Evolutionary conservation across 768 basidiomycete genomes (phyloP).

Genomic region (Mycena maculata): DNA sequence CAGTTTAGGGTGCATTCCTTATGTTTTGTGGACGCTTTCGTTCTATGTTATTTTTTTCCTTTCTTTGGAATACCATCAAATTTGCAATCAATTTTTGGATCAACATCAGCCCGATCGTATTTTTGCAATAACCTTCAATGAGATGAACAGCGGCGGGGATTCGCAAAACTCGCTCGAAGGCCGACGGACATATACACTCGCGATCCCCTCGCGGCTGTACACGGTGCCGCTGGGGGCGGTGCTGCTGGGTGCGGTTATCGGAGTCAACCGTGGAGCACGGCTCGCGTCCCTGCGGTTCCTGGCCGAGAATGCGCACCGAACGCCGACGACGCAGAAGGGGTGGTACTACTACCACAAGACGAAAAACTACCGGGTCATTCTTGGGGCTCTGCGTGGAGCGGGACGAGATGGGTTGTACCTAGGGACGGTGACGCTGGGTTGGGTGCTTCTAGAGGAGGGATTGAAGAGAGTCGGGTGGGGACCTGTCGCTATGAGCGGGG

Average conservation of each 20-base stretch:
- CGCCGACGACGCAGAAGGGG: slow-evolving; percentile 86
- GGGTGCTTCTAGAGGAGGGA: slow-evolving; percentile 59
- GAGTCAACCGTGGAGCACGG: slow-evolving; percentile 79
- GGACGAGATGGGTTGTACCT: slow-evolving; percentile 67
- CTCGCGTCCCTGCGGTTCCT: slow-evolving; percentile 81
- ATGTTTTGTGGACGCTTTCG: not conserved
- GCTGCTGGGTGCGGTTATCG: slow-evolving; percentile 72
- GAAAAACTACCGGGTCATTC: slow-evolving; percentile 89
- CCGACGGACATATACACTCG: slow-evolving; percentile 43
- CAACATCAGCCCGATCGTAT: not conserved
- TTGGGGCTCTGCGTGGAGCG: slow-evolving; percentile 77
- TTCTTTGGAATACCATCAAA: too few relatives aligned
- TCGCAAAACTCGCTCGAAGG: not conserved
- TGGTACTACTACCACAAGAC: slow-evolving; percentile 98
- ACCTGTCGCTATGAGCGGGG: slow-evolving; percentile 63
- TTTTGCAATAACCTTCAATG: not conserved
- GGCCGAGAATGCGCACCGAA: slow-evolving; percentile 92
- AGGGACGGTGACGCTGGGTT: slow-evolving; percentile 51
- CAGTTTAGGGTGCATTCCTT: not conserved
- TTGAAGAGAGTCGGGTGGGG: slow-evolving; percentile 52
- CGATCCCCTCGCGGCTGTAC: slow-evolving; percentile 68
- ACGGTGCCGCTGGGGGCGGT: slow-evolving; percentile 71
- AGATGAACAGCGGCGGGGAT: slow-evolving; percentile 6
- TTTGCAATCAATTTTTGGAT: slow-evolving; percentile 6
- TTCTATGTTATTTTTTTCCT: not conserved